Conservation (phyloP, 2,329 filamentous ascomycete genomes). For the Colletotrichum cereale region DNA sequence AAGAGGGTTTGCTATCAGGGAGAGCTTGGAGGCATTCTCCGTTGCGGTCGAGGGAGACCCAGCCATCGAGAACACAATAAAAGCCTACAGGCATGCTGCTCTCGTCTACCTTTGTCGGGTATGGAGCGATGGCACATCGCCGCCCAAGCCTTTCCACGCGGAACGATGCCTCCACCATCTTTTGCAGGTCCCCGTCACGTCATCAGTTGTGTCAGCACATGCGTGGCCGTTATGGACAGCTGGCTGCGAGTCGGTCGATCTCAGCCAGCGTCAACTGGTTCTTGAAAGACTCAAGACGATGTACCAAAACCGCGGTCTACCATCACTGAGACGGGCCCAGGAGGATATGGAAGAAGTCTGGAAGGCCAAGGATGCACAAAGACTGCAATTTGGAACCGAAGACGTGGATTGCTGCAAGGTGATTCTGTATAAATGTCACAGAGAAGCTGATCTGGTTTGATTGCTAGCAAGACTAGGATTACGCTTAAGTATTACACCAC, state of each 20-base stretch:
- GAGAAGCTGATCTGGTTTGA: slow-evolving; percentile 34
- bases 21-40: background rate
- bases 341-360: slow-evolving; percentile 49
- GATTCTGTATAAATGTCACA: slow-evolving; percentile 25
- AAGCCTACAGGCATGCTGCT: slow-evolving; percentile 49
- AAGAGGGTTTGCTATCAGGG: slow-evolving; percentile 4
- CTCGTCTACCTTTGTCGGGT: slow-evolving; percentile 49
- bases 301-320: slow-evolving; percentile 47
- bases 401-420: slow-evolving; percentile 48
- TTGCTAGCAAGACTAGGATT: background rate
- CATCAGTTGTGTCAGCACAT: slow-evolving; percentile 47
- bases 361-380: slow-evolving; percentile 47
- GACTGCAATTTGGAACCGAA: slow-evolving; percentile 46
- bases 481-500: accelerated
- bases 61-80: slow-evolving; percentile 45
- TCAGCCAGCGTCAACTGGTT: slow-evolving; percentile 43
- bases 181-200: slow-evolving; percentile 43
- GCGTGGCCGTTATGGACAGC: slow-evolving; percentile 51
- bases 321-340: slow-evolving; percentile 46
- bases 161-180: slow-evolving; percentile 46
- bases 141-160: slow-evolving; percentile 42
- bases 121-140: slow-evolving; percentile 45
- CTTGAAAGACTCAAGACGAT: slow-evolving; percentile 45
- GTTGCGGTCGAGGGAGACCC: slow-evolving; percentile 2
- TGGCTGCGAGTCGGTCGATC: slow-evolving; percentile 48